Evolutionary conservation across 257 asterid genomes (phyloP).

Genomic region (Thymus quinquecostatus): DNA sequence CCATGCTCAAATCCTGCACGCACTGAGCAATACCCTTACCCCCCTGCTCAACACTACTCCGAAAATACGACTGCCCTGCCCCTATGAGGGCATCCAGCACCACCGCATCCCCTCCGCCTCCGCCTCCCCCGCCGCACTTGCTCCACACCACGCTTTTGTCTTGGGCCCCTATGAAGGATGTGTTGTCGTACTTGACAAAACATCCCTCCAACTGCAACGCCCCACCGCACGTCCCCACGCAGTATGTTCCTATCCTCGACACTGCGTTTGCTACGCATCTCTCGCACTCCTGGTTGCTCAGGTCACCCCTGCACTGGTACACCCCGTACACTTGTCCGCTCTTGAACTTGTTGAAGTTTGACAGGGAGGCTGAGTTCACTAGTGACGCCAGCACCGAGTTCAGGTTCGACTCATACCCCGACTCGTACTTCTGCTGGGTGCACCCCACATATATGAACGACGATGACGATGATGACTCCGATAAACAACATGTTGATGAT

Average conservation of each 20-base stretch:
- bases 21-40: slow-evolving; percentile 75
- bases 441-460: slow-evolving; percentile 69
- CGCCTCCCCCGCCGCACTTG: slow-evolving; percentile 67
- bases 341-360: slow-evolving; percentile 73
- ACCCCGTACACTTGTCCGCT: slow-evolving; percentile 65
- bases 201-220: slow-evolving; percentile 88
- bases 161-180: slow-evolving; percentile 57
- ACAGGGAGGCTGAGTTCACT: slow-evolving; percentile 63
- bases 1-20: slow-evolving; percentile 58
- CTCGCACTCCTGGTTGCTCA: slow-evolving; percentile 51
- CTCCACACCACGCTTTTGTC: slow-evolving; percentile 57
- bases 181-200: slow-evolving; percentile 63
- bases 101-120: slow-evolving; percentile 55
- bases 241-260: slow-evolving; percentile 53
- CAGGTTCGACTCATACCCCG: slow-evolving; percentile 66
- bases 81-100: slow-evolving; percentile 59
- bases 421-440: slow-evolving; percentile 55
- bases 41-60: no score
- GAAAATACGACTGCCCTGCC: slow-evolving; percentile 42
- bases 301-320: slow-evolving; percentile 88
- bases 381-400: slow-evolving; percentile 71
- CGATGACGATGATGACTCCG: slow-evolving; percentile 23
- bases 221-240: slow-evolving; percentile 66
- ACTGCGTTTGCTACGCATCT: slow-evolving; percentile 62
- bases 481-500: background rate